Base-by-base conservation (phyloP, 495 filamentous ascomycete genomes). In the Stereocaulon alpinum region DNA sequence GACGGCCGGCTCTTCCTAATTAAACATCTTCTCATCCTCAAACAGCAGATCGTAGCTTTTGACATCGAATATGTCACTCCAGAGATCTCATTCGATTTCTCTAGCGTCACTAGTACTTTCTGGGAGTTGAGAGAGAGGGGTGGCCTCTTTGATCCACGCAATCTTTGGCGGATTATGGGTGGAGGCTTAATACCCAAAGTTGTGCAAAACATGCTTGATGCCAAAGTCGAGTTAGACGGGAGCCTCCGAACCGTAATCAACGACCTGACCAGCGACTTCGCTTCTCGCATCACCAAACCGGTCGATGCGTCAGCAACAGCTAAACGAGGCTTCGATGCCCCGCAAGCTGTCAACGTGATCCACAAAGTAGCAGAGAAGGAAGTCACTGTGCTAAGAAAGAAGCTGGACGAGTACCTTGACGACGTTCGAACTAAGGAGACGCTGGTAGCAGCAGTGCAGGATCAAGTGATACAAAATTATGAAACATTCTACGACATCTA, bases 31-130 rank as follows among this genome's bases (percentile, higher is more conserved):
- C 84, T 95, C 42, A 83, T 94, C 61, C 81, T 96, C 12, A 95
- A 95, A 66, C 89, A 92, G 63, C 86, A 92, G 63, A 88, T 96
- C 32, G 81, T 95, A 40, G 88, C 90, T 18, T 91, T 95, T 62
- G 91, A 96, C 73, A 93, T 96, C 58, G 84, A 87, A 69, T 92
- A 87, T 64, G 88, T 91, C 47, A 82, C 87, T 37, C 85, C 88
- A 37, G 83, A 83, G 61, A 74, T 86, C 34, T 80, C 81, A 18
- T 79, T 88, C 63, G 85, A 95, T 70, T 93, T 96, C 71, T 82
- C 86, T 24, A 82, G 82, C 53, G 77, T 93, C 15, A 89, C 86
- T 69, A 86, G 80, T 61, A 87, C 87, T 4, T 88, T 95, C 65
- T 87, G 80, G 77, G 84, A 87, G 66, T 74, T 89, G 6, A 80